Evolutionary conservation across 768 basidiomycete genomes (phyloP).

Genomic region (Tephrocybe rancida): DNA sequence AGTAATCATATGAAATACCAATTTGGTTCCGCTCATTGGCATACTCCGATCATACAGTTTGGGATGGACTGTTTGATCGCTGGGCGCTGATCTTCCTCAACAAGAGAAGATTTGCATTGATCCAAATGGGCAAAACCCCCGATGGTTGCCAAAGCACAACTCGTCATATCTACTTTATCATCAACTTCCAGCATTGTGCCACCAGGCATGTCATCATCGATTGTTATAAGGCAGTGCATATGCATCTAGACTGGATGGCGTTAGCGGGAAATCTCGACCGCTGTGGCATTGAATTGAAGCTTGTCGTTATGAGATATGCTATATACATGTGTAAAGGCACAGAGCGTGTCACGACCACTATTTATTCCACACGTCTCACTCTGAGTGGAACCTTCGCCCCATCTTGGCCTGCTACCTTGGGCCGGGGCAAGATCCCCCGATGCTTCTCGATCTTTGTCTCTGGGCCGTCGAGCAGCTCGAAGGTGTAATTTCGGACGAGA

Average conservation of each 20-base stretch:
- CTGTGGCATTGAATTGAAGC: no score
- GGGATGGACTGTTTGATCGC: constrained; percentile 1
- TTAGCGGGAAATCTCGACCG: no score
- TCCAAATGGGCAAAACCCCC: neutral
- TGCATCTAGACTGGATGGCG: no score
- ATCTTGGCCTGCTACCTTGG: constrained; percentile 36
- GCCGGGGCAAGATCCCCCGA: constrained; percentile 36
- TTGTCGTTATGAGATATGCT: no score
- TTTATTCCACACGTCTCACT: constrained; percentile 30
- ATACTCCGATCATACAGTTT: neutral
- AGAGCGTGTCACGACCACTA: no score
- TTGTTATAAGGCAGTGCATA: no score
- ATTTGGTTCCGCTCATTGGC: neutral
- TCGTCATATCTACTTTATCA: no score
- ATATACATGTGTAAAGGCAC: no score
- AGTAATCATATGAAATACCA: neutral
- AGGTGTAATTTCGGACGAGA: constrained; percentile 43
- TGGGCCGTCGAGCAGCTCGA: constrained; percentile 43
- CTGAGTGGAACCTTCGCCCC: constrained; percentile 37
- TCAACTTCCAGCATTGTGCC: no score
- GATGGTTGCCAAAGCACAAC: neutral
- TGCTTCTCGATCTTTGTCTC: constrained; percentile 38
- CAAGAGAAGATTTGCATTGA: constrained; percentile 7
- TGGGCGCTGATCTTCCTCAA: constrained; percentile 1
- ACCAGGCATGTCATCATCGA: no score